Conservation (phyloP, 768 basidiomycete species). For the Boletus reticuloceps region DNA sequence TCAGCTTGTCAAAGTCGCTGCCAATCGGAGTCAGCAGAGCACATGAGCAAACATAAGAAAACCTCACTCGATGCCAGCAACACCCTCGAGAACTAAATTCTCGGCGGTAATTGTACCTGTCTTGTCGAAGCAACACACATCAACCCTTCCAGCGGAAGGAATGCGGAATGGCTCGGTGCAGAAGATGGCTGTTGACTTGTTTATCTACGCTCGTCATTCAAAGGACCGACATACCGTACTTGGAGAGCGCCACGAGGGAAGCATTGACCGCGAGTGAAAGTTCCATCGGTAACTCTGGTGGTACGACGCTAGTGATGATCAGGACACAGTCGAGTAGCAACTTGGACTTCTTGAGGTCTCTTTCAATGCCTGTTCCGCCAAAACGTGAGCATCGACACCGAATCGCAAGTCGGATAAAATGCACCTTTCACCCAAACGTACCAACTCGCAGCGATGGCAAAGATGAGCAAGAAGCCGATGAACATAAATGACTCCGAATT, state of each 20-base stretch:
- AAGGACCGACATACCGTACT: conserved; percentile 62
- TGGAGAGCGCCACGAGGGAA: conserved; percentile 88
- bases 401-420: conserved; percentile 13
- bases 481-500: conserved; percentile 95
- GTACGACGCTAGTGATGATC: conserved; percentile 96
- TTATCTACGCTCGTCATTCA: background rate
- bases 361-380: conserved; percentile 67
- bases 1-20: conserved; percentile 58
- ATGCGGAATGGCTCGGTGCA: conserved; percentile 99
- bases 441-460: conserved; percentile 96
- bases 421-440: conserved; percentile 97
- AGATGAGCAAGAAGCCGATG: conserved; percentile 96
- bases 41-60: background rate
- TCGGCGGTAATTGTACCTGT: conserved; percentile 98
- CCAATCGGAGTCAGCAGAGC: conserved; percentile 1
- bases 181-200: conserved; percentile 72
- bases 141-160: conserved; percentile 91
- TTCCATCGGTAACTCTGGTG: conserved; percentile 98
- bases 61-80: conserved; percentile 86
- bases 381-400: conserved; percentile 3
- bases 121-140: conserved; percentile 99
- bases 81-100: conserved; percentile 90
- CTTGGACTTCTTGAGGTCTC: conserved; percentile 92
- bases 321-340: conserved; percentile 92
- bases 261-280: conserved; percentile 95